Evolutionary conservation across 2,329 filamentous ascomycete genomes (phyloP).

Genomic region (Hortaea werneckii): DNA sequence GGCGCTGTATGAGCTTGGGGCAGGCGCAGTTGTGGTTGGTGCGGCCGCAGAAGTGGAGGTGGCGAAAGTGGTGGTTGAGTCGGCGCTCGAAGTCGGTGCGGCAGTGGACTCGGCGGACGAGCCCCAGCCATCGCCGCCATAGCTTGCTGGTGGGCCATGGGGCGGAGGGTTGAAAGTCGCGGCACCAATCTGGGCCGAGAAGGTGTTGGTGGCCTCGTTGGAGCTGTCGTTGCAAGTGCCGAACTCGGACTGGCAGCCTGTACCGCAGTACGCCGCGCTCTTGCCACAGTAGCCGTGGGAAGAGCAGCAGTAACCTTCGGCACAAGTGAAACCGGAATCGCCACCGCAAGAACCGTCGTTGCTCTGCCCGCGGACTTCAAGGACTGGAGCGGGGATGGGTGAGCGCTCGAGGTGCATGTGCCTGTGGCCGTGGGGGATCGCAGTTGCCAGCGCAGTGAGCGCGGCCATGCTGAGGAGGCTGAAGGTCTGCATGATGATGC

Average conservation of each 20-base stretch:
- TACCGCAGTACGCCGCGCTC: constrained; percentile 11
- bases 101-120: not conserved
- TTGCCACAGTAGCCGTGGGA: constrained; percentile 15
- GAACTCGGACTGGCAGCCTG: constrained; percentile 17
- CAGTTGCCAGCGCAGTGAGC: constrained; percentile 10
- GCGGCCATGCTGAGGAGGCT: constrained; percentile 6
- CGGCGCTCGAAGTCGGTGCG: not conserved
- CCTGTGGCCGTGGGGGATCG: constrained; percentile 9
- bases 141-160: not conserved
- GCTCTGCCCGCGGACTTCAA: constrained; percentile 4
- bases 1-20: not conserved
- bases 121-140: not conserved
- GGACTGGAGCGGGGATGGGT: not conserved
- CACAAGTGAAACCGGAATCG: constrained; percentile 9
- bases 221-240: constrained; percentile 12
- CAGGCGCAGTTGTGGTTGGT: not conserved
- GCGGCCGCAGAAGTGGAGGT: not conserved
- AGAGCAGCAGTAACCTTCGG: constrained; percentile 13
- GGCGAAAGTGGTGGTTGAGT: not conserved
- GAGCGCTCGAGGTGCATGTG: constrained; percentile 1
- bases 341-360: constrained; percentile 13
- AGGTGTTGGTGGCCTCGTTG: not conserved
- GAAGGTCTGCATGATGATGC: constrained; percentile 3
- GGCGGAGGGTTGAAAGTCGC: not conserved
- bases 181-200: not conserved